Percentiles rank a stretch among this genome's conserved stretches.
These are phyloP conservation scores for Globisporangium okanoganense DNA, from an alignment of 352 stramenopile genomes.

Conservation along the genomic window DNA sequence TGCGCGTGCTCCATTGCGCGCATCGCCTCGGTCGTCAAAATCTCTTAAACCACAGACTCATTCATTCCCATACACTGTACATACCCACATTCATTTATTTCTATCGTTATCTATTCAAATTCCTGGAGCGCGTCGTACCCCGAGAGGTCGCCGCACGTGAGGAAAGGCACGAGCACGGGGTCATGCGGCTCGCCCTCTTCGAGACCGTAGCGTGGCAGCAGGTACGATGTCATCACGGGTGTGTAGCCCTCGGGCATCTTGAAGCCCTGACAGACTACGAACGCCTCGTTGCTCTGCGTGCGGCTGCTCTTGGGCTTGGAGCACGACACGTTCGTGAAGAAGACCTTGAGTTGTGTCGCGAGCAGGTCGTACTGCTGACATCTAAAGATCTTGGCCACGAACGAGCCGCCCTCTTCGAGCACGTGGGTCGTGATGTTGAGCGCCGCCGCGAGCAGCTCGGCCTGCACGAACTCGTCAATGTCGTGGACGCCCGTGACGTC, in stretches of 20 bases:
- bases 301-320: constrained; percentile 97
- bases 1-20: constrained; percentile 32
- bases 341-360: constrained; percentile 93
- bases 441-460: constrained; percentile 95
- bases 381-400: constrained; percentile 99
- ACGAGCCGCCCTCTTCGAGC: constrained; percentile 90
- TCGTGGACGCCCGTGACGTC: constrained; percentile 99
- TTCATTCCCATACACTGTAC: too few relatives aligned
- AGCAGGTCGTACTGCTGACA: constrained; percentile 96
- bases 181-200: constrained; percentile 45
- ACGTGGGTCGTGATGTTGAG: constrained; percentile 98
- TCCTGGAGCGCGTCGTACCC: constrained; percentile 81
- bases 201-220: constrained; percentile 64
- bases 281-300: constrained; percentile 94
- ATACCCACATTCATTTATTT: background rate
- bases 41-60: constrained; percentile 16
- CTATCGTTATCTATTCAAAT: constrained; percentile 31
- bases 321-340: constrained; percentile 95
- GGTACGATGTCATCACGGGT: constrained; percentile 84
- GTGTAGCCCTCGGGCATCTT: constrained; percentile 68
- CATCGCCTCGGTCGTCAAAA: constrained; percentile 34
- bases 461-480: constrained; percentile 98
- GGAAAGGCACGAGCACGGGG: constrained; percentile 81
- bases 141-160: constrained; percentile 91
- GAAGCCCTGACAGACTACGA: constrained; percentile 97